Percentiles rank a stretch among this genome's conserved stretches.
phyloP scores from a whole-genome alignment of 768 basidiomycete genomes.

The Mycena alexandri region DNA sequence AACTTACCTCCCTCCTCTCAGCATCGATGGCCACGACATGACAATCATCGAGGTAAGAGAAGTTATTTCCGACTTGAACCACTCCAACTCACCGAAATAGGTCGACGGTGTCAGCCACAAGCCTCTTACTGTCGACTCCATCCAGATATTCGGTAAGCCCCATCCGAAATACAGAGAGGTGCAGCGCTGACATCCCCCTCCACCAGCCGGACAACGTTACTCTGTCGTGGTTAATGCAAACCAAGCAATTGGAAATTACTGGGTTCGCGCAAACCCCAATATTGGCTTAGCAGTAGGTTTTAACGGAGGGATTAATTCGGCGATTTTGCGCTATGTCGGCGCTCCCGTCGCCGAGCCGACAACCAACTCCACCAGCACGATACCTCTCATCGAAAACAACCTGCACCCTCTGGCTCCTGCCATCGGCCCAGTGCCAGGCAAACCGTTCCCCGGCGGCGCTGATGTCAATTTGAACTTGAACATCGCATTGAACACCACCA shows the following conservation, averaged over 20 bases:
- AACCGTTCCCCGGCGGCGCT: slow-evolving; percentile 51
- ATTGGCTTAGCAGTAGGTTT: slow-evolving; percentile 35
- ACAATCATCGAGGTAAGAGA: slow-evolving; percentile 20
- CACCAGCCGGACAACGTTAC: slow-evolving; percentile 54
- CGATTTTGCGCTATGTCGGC: slow-evolving; percentile 54
- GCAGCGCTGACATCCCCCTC: slow-evolving; percentile 23
- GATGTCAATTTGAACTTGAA: slow-evolving; percentile 56
- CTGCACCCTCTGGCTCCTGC: slow-evolving; percentile 52
- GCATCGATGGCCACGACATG: slow-evolving; percentile 60
- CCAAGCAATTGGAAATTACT: slow-evolving; percentile 56
- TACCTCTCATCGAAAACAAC: slow-evolving; percentile 44
- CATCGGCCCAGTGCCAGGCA: slow-evolving; percentile 48
- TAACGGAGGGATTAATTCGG: slow-evolving; percentile 54
- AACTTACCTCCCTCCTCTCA: slow-evolving; percentile 43
- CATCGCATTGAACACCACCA: slow-evolving; percentile 42
- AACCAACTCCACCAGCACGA: slow-evolving; percentile 32
- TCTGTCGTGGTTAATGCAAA: slow-evolving; percentile 57
- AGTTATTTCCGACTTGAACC: too few relatives aligned
- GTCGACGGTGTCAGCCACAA: slow-evolving; percentile 52
- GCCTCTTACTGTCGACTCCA: slow-evolving; percentile 52
- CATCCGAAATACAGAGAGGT: slow-evolving; percentile 33
- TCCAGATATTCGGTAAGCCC: slow-evolving; percentile 50
- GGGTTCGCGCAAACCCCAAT: slow-evolving; percentile 51
- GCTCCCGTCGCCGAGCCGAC: slow-evolving; percentile 49
- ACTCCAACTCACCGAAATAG: too few relatives aligned